phyloP scores from a whole-genome alignment of 116 monocot genomes.

The Posidonia oceanica region DNA sequence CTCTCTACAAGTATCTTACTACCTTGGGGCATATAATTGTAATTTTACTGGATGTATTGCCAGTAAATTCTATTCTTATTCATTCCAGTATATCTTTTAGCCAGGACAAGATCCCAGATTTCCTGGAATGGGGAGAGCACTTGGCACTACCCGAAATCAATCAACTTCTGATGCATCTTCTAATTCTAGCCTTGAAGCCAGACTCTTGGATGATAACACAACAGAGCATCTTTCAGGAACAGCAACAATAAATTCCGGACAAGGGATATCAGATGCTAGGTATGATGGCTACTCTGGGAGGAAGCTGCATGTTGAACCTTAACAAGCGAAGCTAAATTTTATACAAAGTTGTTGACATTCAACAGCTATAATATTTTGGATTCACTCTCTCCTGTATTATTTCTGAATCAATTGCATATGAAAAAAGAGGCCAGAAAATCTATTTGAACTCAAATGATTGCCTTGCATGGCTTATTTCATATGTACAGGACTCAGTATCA shows the following conservation, averaged over 20 bases:
- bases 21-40: neutral
- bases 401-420: too few relatives aligned
- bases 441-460: too few relatives aligned
- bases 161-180: slow-evolving; percentile 29
- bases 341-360: too few relatives aligned
- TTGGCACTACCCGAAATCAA: slow-evolving; percentile 42
- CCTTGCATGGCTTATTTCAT: too few relatives aligned
- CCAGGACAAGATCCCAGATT: slow-evolving; percentile 68
- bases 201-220: slow-evolving; percentile 49
- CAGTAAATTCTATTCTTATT: neutral
- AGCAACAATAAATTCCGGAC: slow-evolving; percentile 16
- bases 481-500: too few relatives aligned
- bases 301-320: too few relatives aligned
- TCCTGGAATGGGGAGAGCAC: slow-evolving; percentile 81
- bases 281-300: slow-evolving; percentile 2
- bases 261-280: slow-evolving; percentile 35
- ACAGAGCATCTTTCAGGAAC: slow-evolving; percentile 12
- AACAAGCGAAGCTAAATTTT: too few relatives aligned
- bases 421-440: too few relatives aligned
- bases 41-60: too few relatives aligned
- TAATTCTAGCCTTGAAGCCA: slow-evolving; percentile 56
- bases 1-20: neutral
- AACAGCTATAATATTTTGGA: too few relatives aligned
- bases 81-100: slow-evolving; percentile 20
- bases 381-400: too few relatives aligned